Conservation (phyloP, 1,139 yeast genomes). For the Blastobotrys buckinghamii region DNA sequence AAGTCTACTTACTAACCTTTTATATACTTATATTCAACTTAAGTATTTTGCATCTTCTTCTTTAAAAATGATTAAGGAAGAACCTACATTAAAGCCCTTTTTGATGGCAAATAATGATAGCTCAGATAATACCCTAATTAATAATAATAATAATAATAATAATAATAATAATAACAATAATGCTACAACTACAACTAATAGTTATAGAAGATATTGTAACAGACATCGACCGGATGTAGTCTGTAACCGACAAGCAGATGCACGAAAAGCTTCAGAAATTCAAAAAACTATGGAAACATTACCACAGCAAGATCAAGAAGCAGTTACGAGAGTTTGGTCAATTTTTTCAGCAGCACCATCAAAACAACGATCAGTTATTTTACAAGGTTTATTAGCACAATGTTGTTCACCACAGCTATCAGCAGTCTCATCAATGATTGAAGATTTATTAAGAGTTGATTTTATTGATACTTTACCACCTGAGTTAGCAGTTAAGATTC, state of each 20-base stretch:
- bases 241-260: constrained; percentile 68
- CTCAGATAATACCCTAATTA: neutral
- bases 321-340: constrained; percentile 72
- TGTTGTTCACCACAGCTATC: constrained; percentile 95
- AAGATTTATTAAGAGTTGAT: constrained; percentile 77
- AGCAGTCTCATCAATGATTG: constrained; percentile 71
- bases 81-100: neutral
- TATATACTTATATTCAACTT: neutral
- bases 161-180: constrained; percentile 10
- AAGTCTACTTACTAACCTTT: neutral
- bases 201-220: constrained; percentile 53
- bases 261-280: constrained; percentile 54
- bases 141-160: constrained; percentile 10
- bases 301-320: constrained; percentile 61
- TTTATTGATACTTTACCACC: constrained; percentile 79
- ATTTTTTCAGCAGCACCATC: constrained; percentile 67
- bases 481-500: constrained; percentile 75
- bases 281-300: constrained; percentile 43
- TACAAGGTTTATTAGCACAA: constrained; percentile 79
- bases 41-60: neutral
- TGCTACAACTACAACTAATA: constrained; percentile 6
- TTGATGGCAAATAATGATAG: constrained; percentile 5
- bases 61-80: neutral
- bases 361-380: constrained; percentile 62
- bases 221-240: constrained; percentile 84